These are phyloP conservation scores for Xylariaceae sp. DNA, from an alignment of 2,329 filamentous ascomycete species.

Conservation along the genomic window DNA sequence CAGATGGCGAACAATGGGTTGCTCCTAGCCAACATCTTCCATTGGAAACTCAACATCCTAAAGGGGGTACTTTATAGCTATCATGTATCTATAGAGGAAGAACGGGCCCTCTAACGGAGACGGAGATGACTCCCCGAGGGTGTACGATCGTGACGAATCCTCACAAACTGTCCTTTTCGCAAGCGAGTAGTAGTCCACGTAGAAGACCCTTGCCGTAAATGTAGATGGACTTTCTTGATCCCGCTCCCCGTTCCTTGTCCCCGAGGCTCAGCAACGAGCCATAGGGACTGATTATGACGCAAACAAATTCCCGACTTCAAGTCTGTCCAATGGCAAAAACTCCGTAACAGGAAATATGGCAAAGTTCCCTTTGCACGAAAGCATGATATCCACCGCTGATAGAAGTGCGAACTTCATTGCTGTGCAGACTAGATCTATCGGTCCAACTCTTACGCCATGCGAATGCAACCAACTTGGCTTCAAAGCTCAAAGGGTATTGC, in stretches of 20 bases:
- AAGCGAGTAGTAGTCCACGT: slow-evolving; percentile 15
- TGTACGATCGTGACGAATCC: slow-evolving; percentile 23
- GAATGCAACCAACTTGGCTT: slow-evolving; percentile 37
- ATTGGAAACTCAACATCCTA: slow-evolving; percentile 12
- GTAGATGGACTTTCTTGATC: slow-evolving; percentile 20
- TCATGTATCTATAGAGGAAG: slow-evolving; percentile 21
- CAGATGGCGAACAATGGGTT: not conserved
- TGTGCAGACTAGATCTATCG: slow-evolving; percentile 38
- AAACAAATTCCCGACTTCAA: slow-evolving; percentile 25
- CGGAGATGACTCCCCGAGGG: slow-evolving; percentile 1
- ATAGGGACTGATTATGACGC: slow-evolving; percentile 16
- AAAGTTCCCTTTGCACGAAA: slow-evolving; percentile 9
- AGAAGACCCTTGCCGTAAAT: slow-evolving; percentile 14
- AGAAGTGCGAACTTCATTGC: slow-evolving; percentile 43
- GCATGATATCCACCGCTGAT: slow-evolving; percentile 31
- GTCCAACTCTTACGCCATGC: slow-evolving; percentile 38
- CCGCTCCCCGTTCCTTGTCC: not conserved
- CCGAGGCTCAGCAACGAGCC: slow-evolving; percentile 1
- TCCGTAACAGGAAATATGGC: slow-evolving; percentile 16
- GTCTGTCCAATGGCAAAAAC: slow-evolving; percentile 23
- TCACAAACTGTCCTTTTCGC: slow-evolving; percentile 16
- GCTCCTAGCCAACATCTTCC: not conserved
- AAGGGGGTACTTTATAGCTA: slow-evolving; percentile 10
- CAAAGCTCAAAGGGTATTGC: slow-evolving; percentile 38
- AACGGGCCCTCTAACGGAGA: slow-evolving; percentile 10